Evolutionary conservation across 2,329 filamentous ascomycete species (phyloP).

Genomic region (Verticillium longisporum): DNA sequence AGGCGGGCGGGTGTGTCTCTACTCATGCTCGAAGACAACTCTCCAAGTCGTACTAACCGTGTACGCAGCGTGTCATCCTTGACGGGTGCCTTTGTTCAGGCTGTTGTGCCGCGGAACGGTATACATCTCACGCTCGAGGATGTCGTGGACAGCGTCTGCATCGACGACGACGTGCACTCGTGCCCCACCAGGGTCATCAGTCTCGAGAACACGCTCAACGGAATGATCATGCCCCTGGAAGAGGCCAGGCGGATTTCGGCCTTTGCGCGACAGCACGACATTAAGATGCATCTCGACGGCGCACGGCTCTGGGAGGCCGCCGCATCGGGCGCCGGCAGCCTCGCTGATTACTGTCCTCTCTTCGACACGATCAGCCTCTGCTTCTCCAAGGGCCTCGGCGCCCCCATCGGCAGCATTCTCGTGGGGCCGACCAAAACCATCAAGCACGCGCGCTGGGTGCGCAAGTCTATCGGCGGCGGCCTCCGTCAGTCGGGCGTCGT

Average conservation of each 20-base stretch:
- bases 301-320: slow-evolving; percentile 79
- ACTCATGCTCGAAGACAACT: not conserved
- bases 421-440: slow-evolving; percentile 40
- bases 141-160: slow-evolving; percentile 55
- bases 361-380: slow-evolving; percentile 74
- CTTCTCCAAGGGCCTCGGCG: slow-evolving; percentile 77
- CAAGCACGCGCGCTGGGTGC: slow-evolving; percentile 32
- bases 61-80: slow-evolving; percentile 54
- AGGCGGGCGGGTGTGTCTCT: slow-evolving; percentile 49
- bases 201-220: slow-evolving; percentile 80
- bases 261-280: slow-evolving; percentile 58
- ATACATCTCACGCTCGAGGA: slow-evolving; percentile 72
- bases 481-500: slow-evolving; percentile 67
- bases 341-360: slow-evolving; percentile 59
- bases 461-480: slow-evolving; percentile 72
- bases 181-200: slow-evolving; percentile 77
- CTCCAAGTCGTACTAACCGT: slow-evolving; percentile 22
- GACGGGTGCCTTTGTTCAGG: slow-evolving; percentile 62
- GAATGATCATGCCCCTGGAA: slow-evolving; percentile 68
- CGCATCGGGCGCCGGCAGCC: slow-evolving; percentile 57
- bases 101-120: slow-evolving; percentile 63
- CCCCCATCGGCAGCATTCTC: slow-evolving; percentile 71
- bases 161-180: slow-evolving; percentile 65
- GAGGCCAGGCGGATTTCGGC: slow-evolving; percentile 63
- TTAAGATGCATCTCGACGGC: slow-evolving; percentile 72